Percentiles rank a stretch among this genome's conserved stretches.
Conservation (phyloP, 352 stramenopile species). For the Albugo laibachii region DNA sequence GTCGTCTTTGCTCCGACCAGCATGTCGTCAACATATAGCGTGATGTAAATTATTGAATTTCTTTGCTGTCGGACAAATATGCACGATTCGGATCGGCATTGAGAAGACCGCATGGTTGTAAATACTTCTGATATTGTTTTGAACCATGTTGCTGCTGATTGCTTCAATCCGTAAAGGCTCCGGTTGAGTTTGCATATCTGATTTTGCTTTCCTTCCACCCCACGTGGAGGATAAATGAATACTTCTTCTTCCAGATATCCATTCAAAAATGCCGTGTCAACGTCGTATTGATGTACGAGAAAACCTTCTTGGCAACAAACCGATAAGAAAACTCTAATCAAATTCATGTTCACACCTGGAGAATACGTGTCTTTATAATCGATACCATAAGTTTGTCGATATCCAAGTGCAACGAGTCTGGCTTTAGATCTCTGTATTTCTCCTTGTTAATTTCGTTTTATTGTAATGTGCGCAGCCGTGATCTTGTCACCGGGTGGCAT, state of each 20-base stretch:
- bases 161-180: conserved; percentile 17
- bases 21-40: not conserved
- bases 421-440: conserved; percentile 12
- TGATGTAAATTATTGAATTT: not conserved
- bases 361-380: conserved; percentile 12
- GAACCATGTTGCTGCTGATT: conserved; percentile 13
- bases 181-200: not conserved
- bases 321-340: conserved; percentile 9
- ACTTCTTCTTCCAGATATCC: conserved; percentile 2
- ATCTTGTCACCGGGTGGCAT: too few species aligned
- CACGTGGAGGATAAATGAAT: conserved; percentile 6
- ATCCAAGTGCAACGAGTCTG: conserved; percentile 9
- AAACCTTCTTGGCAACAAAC: conserved; percentile 6
- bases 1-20: too few species aligned
- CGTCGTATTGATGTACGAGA: conserved; percentile 8
- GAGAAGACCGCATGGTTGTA: not conserved
- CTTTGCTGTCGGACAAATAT: not conserved
- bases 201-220: not conserved
- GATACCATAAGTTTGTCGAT: conserved; percentile 7
- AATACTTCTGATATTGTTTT: conserved; percentile 10
- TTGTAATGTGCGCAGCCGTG: too few species aligned
- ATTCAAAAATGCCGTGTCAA: conserved; percentile 7
- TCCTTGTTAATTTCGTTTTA: conserved; percentile 2
- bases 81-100: not conserved
- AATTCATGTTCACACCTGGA: conserved; percentile 8